These are phyloP conservation scores for Solanum dulcamara DNA, from an alignment of 257 asterid genomes.

Conservation along the genomic window DNA sequence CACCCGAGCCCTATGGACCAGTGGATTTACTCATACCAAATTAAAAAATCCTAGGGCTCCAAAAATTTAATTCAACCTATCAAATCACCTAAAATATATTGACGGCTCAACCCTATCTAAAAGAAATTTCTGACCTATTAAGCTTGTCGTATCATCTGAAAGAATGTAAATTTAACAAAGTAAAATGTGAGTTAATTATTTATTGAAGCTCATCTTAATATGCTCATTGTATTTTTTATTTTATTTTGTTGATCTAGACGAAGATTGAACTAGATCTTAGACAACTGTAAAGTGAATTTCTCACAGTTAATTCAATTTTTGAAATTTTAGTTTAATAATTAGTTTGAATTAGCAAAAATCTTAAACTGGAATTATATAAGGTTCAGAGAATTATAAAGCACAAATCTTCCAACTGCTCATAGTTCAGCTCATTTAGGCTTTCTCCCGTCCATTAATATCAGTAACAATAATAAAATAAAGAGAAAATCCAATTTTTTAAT, in stretches of 20 bases:
- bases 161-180: too few relatives aligned
- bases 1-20: too few relatives aligned
- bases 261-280: background rate
- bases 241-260: background rate
- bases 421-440: constrained; percentile 19
- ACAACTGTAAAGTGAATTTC: background rate
- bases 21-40: too few relatives aligned
- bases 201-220: background rate
- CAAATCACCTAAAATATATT: too few relatives aligned
- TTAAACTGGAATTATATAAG: background rate
- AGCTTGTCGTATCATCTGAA: too few relatives aligned
- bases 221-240: background rate
- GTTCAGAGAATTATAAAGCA: constrained; percentile 16
- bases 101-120: too few relatives aligned
- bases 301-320: background rate
- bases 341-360: background rate
- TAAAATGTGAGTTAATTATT: too few relatives aligned
- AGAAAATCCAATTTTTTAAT: background rate
- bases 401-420: constrained; percentile 10
- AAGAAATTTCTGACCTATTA: too few relatives aligned
- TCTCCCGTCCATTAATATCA: constrained; percentile 20
- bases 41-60: too few relatives aligned
- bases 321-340: background rate
- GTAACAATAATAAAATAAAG: background rate
- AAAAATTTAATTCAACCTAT: too few relatives aligned